These are phyloP conservation scores for Fonsecaea pedrosoi DNA, from an alignment of 2,329 filamentous ascomycete species.

Conservation along the genomic window DNA sequence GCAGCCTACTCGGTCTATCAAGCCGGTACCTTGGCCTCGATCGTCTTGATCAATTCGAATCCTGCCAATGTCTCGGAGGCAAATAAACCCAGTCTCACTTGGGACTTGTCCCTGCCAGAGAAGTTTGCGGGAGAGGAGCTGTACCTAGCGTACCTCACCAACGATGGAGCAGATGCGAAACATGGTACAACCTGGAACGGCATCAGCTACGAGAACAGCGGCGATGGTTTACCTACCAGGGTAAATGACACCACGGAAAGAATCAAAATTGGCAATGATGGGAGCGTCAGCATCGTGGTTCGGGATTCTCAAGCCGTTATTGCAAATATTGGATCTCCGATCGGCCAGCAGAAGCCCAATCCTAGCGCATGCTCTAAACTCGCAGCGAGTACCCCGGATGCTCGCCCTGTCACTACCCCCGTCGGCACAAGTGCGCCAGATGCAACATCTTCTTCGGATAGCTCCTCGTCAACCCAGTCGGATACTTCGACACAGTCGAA, in stretches of 20 bases:
- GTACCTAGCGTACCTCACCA: conserved; percentile 58
- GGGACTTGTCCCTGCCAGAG: conserved; percentile 51
- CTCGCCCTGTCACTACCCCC: conserved; percentile 23
- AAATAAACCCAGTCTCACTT: conserved; percentile 50
- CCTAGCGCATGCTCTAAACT: conserved; percentile 34
- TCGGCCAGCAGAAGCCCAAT: conserved; percentile 32
- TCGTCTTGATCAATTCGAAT: conserved; percentile 57
- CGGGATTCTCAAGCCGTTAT: conserved; percentile 57
- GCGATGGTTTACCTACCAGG: conserved; percentile 50
- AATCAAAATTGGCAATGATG: conserved; percentile 45
- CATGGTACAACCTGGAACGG: conserved; percentile 56
- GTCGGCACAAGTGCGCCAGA: conserved; percentile 25
- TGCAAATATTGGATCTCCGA: conserved; percentile 50
- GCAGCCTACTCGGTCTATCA: conserved; percentile 57
- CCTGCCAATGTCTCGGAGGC: conserved; percentile 50
- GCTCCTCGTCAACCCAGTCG: conserved; percentile 5
- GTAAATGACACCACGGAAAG: conserved; percentile 46
- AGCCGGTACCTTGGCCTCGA: conserved; percentile 49
- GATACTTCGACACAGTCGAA: conserved; percentile 27
- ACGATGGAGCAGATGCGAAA: conserved; percentile 53
- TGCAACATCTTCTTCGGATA: conserved; percentile 24
- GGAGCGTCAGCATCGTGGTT: conserved; percentile 46
- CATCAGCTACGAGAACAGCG: conserved; percentile 53
- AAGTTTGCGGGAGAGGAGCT: conserved; percentile 51
- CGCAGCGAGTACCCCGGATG: conserved; percentile 31